Base-by-base conservation (phyloP, 345 rosid genomes). In the Aquilaria yunnanensis region DNA sequence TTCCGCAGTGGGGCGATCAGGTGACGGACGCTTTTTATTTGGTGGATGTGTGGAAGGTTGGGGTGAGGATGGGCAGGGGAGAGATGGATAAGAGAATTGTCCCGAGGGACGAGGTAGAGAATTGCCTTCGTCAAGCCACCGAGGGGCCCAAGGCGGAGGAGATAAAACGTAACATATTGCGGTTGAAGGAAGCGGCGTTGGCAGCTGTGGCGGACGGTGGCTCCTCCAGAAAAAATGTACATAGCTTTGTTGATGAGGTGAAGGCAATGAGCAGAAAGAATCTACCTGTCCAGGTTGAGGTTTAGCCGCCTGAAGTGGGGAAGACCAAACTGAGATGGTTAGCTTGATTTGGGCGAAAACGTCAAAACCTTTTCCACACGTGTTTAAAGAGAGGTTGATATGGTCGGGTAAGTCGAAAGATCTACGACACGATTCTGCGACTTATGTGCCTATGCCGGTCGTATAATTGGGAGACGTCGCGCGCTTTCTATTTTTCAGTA, bases 1-100 rank as follows among this genome's bases (percentile, higher is more conserved):
- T 78, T 50, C 96, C 96, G 3, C 96, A 81, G 31, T 92, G 93
- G 96, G 92, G 93, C 3, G 98, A 92, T 74, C 97, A 89, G 65
- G 93, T 84, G 23, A 85, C 96, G 0, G 66, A 92, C 54, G 89
- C 98, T 0, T 77, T 78, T 56, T 92, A 82, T 70, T 66, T 87
- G 71, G 79, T 72, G 2, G 90, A 89, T 1, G 87, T 80, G 47
- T 84, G 80, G 55, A 81, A 81, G 72, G 76, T 75, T 0, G 93
- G 98, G 6, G 72, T 84, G 45, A 81, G 91, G 14, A 73, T 92
- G 69, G 61, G 88, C 75, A 78, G 89, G 1, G 98, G 96, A 49
- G 84, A 72, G 70, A 74, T 86, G 0, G 88, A 81, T 54, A 74
- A 73, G 33, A 78, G 72, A 82, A 55, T 82, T 14, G 80, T 84